Evolutionary conservation across 768 basidiomycete species (phyloP), one percentile per base, ranked within the genome.

Genomic region (Tephrocybe rancida): DNA sequence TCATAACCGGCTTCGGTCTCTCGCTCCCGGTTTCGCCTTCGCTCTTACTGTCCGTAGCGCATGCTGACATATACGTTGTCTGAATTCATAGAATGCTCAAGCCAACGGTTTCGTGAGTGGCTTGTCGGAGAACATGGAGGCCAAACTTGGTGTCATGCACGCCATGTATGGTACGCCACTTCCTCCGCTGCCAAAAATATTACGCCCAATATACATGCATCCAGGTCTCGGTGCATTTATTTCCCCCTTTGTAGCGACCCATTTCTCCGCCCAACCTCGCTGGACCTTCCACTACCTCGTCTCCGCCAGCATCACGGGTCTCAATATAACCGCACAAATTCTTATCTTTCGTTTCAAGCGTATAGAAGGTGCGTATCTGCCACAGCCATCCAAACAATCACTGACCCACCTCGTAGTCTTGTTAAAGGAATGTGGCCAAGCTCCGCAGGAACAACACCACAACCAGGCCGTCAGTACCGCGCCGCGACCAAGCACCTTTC

Each of bases 221-320:
- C n/a, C 41, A 65, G 64, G 73, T 41, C 53, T 67, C 16, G 83
- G 84, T 0, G 82, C 83, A 8, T 63, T 85, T 13, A 63, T 71
- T 11, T 70, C 86, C 0, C 89, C 89, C 0, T 73, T 89, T 22
- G 74, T 83, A 0, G 76, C 88, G 0, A 91, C 89, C 0, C 79
- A 84, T 45, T 90, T 90, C 56, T 73, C 83, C 2, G 71, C 74
- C 32, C 54, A 73, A 29, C 61, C 55, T 0, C 70, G 70, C 41
- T 88, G 87, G 86, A 82, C 80, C 3, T 82, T 83, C 57, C 82
- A 87, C 61, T 89, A 83, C 62, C 72, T 88, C 30, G 67, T 70
- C 8, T 86, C 83, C 0, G 62, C 86, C 1, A 81, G 77, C 1
- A 38, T 90, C 16, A 79, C 84, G 0, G 39, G 79, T 26, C 32